Base-by-base conservation (phyloP, 805 yeast genomes). In the Wickerhamomyces sydowiorum region DNA sequence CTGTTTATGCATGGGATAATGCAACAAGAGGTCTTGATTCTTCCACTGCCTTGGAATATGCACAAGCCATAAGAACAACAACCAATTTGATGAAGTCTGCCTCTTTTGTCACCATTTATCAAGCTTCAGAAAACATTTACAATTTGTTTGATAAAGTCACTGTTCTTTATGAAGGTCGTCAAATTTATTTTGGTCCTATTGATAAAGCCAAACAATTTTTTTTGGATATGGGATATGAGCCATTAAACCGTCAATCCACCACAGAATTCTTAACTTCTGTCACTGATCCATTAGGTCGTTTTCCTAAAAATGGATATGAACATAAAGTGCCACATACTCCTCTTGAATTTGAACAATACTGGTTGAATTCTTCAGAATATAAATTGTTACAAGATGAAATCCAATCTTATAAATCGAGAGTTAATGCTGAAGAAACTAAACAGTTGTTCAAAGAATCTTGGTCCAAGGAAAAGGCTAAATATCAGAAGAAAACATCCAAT, bases 11-110 rank as follows among this genome's bases (percentile, higher is more conserved):
- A 61, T 81, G 85, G 77, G 89, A 86, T 66, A 86, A 86, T 56
- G 82, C 91, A 8, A 86, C 95, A 8, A 76, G 93, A 66, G 95
- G 95, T 53, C 70, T 86, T 44, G 95, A 86, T 64, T 73, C 91
- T 5, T 83, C 91, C 12, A 85, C 93, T 29, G 93, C 95, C 5
- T 68, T 82, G 48, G 89, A 83, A 56, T 85, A 77, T 54, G 69
- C 82, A 29, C 69, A 77, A 47, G 81, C 86, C 20, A 67, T 86
- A 46, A 78, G 83, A 51, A 71, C 78, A 3, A 64, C 75, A 14
- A 80, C 87, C 5, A 62, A 68, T 30, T 62, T 79, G 37, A 59
- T 72, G 46, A 66, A 70, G 19, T 65, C 74, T n/a, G 70, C 83
- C 7, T 78, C 85, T 2, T 69, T 80, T 38, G 80, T 83, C 37